Evolutionary conservation across 2,329 filamentous ascomycete species (phyloP), one percentile per base, ranked within the genome.

Genomic region (Exophiala dermatitidis): DNA sequence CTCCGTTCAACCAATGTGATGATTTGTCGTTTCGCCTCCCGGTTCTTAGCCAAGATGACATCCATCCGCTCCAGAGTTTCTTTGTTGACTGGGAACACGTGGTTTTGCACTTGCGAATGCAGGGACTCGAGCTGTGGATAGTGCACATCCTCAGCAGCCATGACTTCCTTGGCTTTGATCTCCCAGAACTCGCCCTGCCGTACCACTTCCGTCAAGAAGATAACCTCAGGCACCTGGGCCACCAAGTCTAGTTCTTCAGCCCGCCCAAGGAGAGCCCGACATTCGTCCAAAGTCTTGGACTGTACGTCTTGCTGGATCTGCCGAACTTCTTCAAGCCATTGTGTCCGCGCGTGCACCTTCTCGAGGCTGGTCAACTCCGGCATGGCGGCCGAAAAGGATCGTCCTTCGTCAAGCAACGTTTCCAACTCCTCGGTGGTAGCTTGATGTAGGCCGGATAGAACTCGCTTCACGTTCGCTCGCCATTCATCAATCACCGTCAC

Each of bases 91-190:
- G 93, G 91, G 12, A 96, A 76, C 8, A 40, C 46, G 37, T 62
- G 60, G 12, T 49, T 56, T 33, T 82, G 76, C 1, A 90, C 90
- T 71, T 97, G 91, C 46, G 82, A 81, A 1, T 90, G 94, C 4
- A 98, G 75, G 0, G 91, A 89, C 68, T 97, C 93, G 0, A 98
- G 80, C 67, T 98, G 93, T 49, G 90, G 88, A 65, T 95, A 97
- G 70, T 97, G 90, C 7, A 97, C 85, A 40, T 85, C 78, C 65
- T 97, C 91, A 5, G 90, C 90, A n/a, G 83, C 80, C 72, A 97
- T 94, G 49, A 98, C 77, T 67, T 98, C 91, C 64, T 87, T 86
- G 1, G 90, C 91, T 69, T 96, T 97, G 45, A 82, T 78, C 72
- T 97, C 93, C 93, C 93, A 98, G 43, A 87, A 77, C 65, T 90